phyloP scores from a whole-genome alignment of 2,329 filamentous ascomycete genomes.

The Trichoderma endophyticum region DNA sequence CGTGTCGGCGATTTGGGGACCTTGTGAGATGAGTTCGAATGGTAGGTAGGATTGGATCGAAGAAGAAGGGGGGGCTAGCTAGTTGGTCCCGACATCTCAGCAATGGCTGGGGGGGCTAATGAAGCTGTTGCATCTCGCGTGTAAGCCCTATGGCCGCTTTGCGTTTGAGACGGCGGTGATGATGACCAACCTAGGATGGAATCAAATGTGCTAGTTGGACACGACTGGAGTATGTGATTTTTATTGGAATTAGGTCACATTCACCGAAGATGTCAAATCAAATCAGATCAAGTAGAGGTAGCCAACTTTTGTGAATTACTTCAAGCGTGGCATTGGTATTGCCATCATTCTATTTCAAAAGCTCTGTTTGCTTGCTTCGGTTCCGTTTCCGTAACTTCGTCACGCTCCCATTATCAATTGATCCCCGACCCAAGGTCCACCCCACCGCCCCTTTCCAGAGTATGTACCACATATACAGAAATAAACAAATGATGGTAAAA shows the following conservation, averaged over 20 bases:
- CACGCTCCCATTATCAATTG: neutral
- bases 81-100: neutral
- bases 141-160: neutral
- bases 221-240: neutral
- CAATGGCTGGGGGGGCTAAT: neutral
- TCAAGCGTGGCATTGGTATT: neutral
- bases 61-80: neutral
- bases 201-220: neutral
- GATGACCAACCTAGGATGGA: neutral
- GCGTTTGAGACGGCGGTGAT: neutral
- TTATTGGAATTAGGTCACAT: neutral
- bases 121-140: neutral
- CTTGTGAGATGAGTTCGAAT: neutral
- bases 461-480: neutral
- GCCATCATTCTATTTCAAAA: slow-evolving; percentile 6
- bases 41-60: neutral
- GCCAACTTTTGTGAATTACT: neutral
- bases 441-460: neutral
- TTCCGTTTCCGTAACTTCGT: neutral
- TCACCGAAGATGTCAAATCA: neutral
- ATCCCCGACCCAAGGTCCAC: neutral
- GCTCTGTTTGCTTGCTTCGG: slow-evolving; percentile 12
- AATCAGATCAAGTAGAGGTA: neutral
- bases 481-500: neutral
- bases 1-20: neutral